Percentiles rank a stretch among this genome's conserved stretches.
phyloP scores from a whole-genome alignment of 179 eudicot genomes.

The Spergularia azorica region DNA sequence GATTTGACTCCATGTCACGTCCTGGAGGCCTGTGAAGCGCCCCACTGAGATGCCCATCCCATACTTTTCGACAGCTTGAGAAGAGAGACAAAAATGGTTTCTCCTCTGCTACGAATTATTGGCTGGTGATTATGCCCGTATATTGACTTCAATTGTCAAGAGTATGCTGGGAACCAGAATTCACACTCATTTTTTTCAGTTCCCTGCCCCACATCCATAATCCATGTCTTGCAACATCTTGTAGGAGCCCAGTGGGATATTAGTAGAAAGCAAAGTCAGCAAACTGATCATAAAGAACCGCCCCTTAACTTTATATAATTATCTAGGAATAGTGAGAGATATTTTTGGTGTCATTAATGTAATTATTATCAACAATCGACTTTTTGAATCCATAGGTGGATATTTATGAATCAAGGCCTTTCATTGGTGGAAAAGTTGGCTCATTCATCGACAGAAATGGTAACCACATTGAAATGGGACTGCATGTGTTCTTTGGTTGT shows the following conservation, averaged over 20 bases:
- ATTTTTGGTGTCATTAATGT: not conserved
- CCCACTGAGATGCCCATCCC: not conserved
- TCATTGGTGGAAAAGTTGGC: slow-evolving; percentile 98
- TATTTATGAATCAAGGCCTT: slow-evolving; percentile 91
- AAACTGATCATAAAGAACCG: not conserved
- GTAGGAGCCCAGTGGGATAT: not conserved
- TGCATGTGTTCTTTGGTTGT: slow-evolving; percentile 99
- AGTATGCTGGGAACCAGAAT: slow-evolving; percentile 1
- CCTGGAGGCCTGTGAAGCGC: not conserved
- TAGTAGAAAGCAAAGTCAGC: not conserved
- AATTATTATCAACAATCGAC: not conserved
- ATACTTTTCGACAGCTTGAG: not conserved
- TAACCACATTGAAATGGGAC: slow-evolving; percentile 97
- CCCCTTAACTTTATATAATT: not conserved
- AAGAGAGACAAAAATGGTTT: not conserved
- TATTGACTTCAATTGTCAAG: not conserved
- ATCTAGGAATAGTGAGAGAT: not conserved
- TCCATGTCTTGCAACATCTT: not conserved
- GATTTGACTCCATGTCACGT: not conserved
- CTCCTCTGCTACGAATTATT: not conserved
- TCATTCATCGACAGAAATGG: slow-evolving; percentile 92
- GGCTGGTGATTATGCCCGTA: not conserved
- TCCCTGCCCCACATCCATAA: not conserved
- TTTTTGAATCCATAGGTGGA: slow-evolving; percentile 67
- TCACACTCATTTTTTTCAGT: not conserved